These are phyloP conservation scores for Prunus dulcis DNA, from an alignment of 306 rosid genomes.

Conservation along the genomic window DNA sequence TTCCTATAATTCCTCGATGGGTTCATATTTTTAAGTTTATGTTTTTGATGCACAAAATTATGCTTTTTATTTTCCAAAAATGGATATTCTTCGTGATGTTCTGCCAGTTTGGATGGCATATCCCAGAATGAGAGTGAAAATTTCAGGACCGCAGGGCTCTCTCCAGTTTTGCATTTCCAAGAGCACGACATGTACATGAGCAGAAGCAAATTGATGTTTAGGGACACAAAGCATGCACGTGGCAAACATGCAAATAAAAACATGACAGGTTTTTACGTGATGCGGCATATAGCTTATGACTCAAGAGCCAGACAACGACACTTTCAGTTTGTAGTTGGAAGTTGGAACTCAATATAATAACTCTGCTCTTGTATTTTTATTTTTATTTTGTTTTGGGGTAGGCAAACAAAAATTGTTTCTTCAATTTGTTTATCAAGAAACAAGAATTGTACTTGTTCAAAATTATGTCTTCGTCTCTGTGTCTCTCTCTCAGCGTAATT, in stretches of 20 bases:
- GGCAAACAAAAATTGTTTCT: neutral
- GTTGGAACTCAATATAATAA: no score
- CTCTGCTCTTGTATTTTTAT: neutral
- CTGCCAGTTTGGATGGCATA: neutral
- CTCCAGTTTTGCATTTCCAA: neutral
- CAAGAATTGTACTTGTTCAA: no score
- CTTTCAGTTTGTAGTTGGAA: neutral
- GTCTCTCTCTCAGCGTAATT: no score
- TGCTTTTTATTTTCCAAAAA: neutral
- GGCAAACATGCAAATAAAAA: neutral
- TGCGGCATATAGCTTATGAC: neutral
- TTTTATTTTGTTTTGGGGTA: neutral
- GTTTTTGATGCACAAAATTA: neutral
- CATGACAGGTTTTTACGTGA: neutral
- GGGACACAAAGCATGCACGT: neutral
- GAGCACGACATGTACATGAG: neutral
- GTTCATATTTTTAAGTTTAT: neutral
- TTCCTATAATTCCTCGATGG: neutral
- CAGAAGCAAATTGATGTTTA: neutral
- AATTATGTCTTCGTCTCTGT: no score
- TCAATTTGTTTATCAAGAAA: neutral
- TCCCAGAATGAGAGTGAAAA: neutral
- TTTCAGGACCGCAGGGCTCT: neutral
- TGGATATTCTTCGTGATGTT: neutral
- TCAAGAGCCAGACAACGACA: neutral